A percentile compares a stretch with the other conserved stretches of the same genome.
phyloP scores from a whole-genome alignment of 139 green algal species.

The Picochlorum sp. region DNA sequence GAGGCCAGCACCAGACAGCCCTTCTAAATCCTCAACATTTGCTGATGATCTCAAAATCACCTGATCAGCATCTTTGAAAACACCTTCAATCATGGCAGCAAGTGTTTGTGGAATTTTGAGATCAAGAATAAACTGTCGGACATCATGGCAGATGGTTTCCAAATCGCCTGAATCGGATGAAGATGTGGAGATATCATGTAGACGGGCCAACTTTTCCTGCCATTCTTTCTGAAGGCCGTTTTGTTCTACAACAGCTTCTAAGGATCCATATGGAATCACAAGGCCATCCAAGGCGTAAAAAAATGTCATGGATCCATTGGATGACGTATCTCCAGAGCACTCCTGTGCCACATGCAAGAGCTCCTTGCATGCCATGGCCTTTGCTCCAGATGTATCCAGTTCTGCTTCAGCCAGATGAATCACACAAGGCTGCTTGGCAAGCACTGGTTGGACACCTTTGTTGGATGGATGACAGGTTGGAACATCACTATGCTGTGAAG shows the following conservation, averaged over 20 bases:
- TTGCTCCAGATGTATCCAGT: slow-evolving; percentile 55
- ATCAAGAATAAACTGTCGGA: slow-evolving; percentile 37
- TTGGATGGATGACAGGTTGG: neutral
- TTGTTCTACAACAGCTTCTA: slow-evolving; percentile 56
- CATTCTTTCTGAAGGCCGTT: slow-evolving; percentile 25
- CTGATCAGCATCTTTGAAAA: slow-evolving; percentile 15
- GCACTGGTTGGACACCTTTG: neutral
- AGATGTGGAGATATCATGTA: slow-evolving; percentile 8
- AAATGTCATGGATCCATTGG: neutral
- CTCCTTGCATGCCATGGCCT: slow-evolving; percentile 70
- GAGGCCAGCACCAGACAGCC: slow-evolving; percentile 70
- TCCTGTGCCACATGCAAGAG: slow-evolving; percentile 37
- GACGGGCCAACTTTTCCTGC: slow-evolving; percentile 31
- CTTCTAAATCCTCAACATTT: slow-evolving; percentile 92
- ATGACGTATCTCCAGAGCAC: neutral
- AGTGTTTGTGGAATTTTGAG: slow-evolving; percentile 14
- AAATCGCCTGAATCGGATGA: slow-evolving; percentile 22
- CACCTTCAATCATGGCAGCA: slow-evolving; percentile 5
- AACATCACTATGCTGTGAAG: neutral
- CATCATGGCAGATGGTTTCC: slow-evolving; percentile 31
- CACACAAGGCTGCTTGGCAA: slow-evolving; percentile 24
- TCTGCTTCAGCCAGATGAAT: slow-evolving; percentile 49
- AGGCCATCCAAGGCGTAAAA: slow-evolving; percentile 58
- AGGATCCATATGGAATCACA: slow-evolving; percentile 82
- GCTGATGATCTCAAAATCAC: slow-evolving; percentile 73